These are phyloP conservation scores for Daldinia eschscholtzii DNA, from an alignment of 2,329 filamentous ascomycete species.

Conservation along the genomic window DNA sequence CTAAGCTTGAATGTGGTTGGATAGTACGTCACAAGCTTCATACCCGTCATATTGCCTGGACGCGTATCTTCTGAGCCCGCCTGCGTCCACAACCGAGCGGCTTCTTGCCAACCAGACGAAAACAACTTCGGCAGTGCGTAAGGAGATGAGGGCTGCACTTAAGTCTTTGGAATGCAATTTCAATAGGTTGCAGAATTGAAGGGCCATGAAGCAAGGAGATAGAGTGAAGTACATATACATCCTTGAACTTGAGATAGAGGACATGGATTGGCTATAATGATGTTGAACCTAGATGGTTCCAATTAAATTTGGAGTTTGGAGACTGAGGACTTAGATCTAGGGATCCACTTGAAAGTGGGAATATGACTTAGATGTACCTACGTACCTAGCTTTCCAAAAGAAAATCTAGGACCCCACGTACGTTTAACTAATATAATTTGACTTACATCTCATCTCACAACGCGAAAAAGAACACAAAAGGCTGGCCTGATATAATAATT, in stretches of 20 bases:
- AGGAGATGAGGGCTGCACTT: conserved; percentile 18
- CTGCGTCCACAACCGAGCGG: conserved; percentile 26
- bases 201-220: neutral
- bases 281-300: neutral
- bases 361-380: neutral
- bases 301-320: neutral
- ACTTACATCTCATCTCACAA: conserved; percentile 18
- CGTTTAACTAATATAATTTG: neutral
- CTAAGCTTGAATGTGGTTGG: neutral
- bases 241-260: conserved; percentile 1
- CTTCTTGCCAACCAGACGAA: conserved; percentile 21
- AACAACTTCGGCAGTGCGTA: neutral
- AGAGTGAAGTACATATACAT: neutral
- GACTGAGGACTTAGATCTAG: neutral
- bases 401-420: conserved; percentile 10
- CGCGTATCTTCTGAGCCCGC: conserved; percentile 31
- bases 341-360: neutral
- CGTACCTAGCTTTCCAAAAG: neutral
- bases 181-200: conserved; percentile 16
- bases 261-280: conserved; percentile 7
- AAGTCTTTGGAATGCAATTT: conserved; percentile 26
- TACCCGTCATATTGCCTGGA: conserved; percentile 26
- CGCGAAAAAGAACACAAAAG: neutral
- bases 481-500: neutral
- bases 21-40: conserved; percentile 16